Evolutionary conservation across 352 stramenopile species (phyloP), one percentile per base, ranked within the genome.

Genomic region (Phytophthora quininea): DNA sequence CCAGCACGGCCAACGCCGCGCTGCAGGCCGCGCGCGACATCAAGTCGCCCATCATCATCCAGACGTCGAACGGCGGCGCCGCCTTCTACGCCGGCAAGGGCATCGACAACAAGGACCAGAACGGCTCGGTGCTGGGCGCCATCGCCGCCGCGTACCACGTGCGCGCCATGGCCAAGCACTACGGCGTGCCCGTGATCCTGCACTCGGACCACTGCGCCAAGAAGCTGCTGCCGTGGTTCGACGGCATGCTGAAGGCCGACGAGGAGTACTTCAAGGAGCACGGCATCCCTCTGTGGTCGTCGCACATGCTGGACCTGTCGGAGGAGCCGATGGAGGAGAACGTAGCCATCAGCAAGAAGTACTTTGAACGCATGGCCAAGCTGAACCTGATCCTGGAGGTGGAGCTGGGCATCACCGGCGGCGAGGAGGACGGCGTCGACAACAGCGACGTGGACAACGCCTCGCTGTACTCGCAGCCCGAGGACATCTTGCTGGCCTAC

Each of bases 141-240:
- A 88, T 24, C 19, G 19, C 19, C 19, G 19, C 19, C 19, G 19
- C 19, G 19, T 24, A 24, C 19, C 97, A 99, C 85, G 94, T 99
- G 51, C 96, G 96, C 73, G 85, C 96, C 66, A 96, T 99, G 77
- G 97, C 97, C 70, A 24, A 24, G 78, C 84, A 97, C 76, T 99
- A 99, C 86, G 92, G 92, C 58, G 89, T 99, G 62, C 96, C 97
- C 5, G 97, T 99, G 45, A 96, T 99, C 59, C 86, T 99, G 54
- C 97, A 99, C 95, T 99, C 19, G 65, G 97, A 99, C 81, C 97
- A 99, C 84, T 99, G 97, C 86, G 95, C 97, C 77, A 99, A 99
- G 91, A 98, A 98, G 71, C 88, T 99, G 71, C 84, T 99, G 73
- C 97, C 97, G 48, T 99, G 97, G 97, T 98, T 98, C 72, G 97